Conservation (phyloP, 2,329 filamentous ascomycete species). For the Epicoccum nigrum region DNA sequence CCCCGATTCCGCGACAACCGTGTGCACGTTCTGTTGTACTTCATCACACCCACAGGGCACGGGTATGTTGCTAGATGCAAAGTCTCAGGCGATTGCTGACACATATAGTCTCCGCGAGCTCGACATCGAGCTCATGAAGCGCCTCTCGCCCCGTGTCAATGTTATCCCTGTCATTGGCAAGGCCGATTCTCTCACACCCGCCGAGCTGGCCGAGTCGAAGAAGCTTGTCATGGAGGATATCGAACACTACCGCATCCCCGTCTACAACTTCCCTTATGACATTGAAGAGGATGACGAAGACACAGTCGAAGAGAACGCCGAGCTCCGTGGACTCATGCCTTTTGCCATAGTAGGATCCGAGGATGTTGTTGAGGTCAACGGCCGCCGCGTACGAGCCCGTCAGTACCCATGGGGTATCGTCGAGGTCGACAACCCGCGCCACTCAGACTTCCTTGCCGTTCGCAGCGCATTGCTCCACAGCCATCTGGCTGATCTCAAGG, state of each 20-base stretch:
- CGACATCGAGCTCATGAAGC: conserved; percentile 99
- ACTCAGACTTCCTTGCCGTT: conserved; percentile 98
- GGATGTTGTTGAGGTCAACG: conserved; percentile 91
- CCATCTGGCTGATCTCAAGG: conserved; percentile 97
- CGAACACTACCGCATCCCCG: conserved; percentile 98
- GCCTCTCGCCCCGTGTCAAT: conserved; percentile 95
- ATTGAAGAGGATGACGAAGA: conserved; percentile 99
- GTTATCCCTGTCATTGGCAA: conserved; percentile 99
- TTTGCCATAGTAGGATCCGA: conserved; percentile 99
- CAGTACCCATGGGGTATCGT: conserved; percentile 99
- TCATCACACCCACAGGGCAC: conserved; percentile 97
- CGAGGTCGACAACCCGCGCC: conserved; percentile 97
- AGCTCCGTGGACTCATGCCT: conserved; percentile 95
- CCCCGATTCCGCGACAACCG: conserved; percentile 99
- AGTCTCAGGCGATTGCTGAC: conserved; percentile 20
- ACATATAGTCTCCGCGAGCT: conserved; percentile 84
- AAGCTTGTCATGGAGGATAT: conserved; percentile 99
- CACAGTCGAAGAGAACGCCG: conserved; percentile 98
- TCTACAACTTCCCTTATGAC: conserved; percentile 99
- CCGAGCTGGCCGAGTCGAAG: conserved; percentile 97
- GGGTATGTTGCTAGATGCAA: conserved; percentile 63
- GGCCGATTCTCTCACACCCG: conserved; percentile 94
- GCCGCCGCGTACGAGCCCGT: conserved; percentile 87
- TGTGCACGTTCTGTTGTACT: conserved; percentile 97
- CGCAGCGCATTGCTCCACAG: conserved; percentile 95